Percentiles rank a stretch among this genome's conserved stretches.
Conservation (phyloP, 345 rosid genomes). For the Melaleuca alternifolia region DNA sequence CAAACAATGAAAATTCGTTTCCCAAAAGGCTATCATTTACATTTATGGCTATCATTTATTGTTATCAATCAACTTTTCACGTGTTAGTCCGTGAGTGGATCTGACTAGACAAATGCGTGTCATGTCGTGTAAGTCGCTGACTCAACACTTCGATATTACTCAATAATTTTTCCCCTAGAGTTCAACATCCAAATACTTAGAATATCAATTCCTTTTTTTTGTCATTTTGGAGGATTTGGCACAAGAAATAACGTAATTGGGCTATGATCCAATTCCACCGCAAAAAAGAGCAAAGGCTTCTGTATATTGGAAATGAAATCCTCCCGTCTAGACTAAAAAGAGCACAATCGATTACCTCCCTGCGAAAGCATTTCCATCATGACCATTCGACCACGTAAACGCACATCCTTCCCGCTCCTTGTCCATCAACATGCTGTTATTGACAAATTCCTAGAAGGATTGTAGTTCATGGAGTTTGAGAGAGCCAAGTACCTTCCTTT, state of each 20-base stretch:
- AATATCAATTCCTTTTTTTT: too few relatives aligned
- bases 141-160: accelerated
- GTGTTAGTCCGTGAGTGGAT: not conserved
- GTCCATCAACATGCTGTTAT: not conserved
- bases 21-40: not conserved
- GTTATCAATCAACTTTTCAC: not conserved
- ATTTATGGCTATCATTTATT: not conserved
- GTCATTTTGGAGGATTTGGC: too few relatives aligned
- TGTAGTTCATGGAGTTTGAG: not conserved
- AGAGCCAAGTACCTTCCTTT: not conserved
- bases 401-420: not conserved
- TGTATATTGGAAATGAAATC: not conserved
- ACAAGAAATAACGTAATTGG: too few relatives aligned
- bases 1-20: too few relatives aligned
- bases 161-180: not conserved
- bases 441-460: not conserved
- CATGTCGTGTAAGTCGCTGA: not conserved
- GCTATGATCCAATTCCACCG: too few relatives aligned
- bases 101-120: accelerated
- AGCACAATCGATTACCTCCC: not conserved
- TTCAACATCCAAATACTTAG: too few relatives aligned
- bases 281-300: too few relatives aligned
- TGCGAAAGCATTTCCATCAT: not conserved
- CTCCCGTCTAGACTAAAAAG: not conserved
- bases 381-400: not conserved